Evolutionary conservation across 345 rosid genomes (phyloP).

Genomic region (Angophora floribunda): DNA sequence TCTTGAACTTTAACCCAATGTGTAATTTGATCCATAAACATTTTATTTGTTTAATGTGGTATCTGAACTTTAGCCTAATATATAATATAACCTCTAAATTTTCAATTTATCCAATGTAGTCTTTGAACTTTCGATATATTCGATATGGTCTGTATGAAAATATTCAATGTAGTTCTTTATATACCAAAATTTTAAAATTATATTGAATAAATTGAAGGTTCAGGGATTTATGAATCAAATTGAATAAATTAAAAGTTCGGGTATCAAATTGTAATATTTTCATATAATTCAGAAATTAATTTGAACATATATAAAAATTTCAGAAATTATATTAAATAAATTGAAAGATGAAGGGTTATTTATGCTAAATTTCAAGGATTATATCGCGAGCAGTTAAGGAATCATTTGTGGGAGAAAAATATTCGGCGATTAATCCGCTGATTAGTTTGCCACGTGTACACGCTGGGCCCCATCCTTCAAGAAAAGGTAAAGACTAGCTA

Average conservation of each 20-base stretch:
- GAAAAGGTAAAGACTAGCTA: neutral
- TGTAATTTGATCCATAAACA: fast-evolving
- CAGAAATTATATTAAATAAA: too few species aligned
- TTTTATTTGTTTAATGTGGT: fast-evolving
- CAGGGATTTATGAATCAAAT: fast-evolving
- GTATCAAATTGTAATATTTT: too few species aligned
- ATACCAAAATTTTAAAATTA: fast-evolving
- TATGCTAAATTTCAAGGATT: too few species aligned
- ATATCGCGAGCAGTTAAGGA: too few species aligned
- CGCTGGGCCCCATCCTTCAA: neutral
- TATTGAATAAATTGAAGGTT: fast-evolving
- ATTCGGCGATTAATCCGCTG: too few species aligned
- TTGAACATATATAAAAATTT: too few species aligned
- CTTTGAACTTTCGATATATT: fast-evolving
- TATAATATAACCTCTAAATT: fast-evolving
- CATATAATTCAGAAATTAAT: too few species aligned
- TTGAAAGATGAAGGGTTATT: too few species aligned
- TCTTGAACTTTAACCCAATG: fast-evolving
- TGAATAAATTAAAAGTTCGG: too few species aligned
- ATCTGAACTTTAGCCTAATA: fast-evolving
- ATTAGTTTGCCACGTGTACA: neutral
- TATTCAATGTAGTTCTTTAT: fast-evolving
- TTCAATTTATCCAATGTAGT: fast-evolving
- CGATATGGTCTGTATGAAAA: fast-evolving
- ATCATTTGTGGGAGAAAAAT: too few species aligned